Evolutionary conservation across 1,284 basidiomycete genomes (phyloP), one percentile per base, ranked within the genome.

Genomic region (Mycosarcoma maydis): DNA sequence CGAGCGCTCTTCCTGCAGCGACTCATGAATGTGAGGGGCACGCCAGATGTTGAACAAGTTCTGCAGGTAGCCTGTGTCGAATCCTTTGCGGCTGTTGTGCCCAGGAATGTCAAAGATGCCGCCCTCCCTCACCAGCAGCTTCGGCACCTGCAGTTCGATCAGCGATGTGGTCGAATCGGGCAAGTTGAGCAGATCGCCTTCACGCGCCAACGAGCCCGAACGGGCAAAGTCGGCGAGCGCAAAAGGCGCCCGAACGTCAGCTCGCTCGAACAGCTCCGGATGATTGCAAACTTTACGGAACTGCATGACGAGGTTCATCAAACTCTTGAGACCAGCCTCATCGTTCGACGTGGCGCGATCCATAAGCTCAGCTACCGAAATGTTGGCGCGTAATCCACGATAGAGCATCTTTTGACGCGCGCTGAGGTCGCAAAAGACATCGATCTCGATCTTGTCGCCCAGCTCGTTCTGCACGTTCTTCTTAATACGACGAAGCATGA

Each of bases 231-330:
- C 85, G 47, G 90, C 88, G 78, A 98, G 95, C 2, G 93, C 90
- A 80, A 92, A 91, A 1, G 96, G 94, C 2, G 94, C 91, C 11
- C 90, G 87, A 29, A 98, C 95, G 80, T 98, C 96, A 29, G 95
- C 94, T 20, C 96, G 89, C 82, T 98, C 94, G 79, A 99, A 98
- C 38, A 99, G 87, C 82, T 98, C 96, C 0, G 96, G 96, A 77
- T 99, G 96, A 78, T 98, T 98, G 86, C 95, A 98, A 67, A 98
- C 93, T 86, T 99, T 99, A 73, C 96, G 90, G 86, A 98, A 98
- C 83, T 99, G 96, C 96, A 99, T 99, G 69, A 98, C 95, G 66
- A 99, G 87, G 83, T 98, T 99, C 95, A 98, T 98, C 55, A 99
- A 85, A 20, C 92, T 92, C 61, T 92, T 88, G 44, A 93, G 91